A percentile compares a stretch with the other conserved stretches of the same genome.
Conservation (phyloP, 768 basidiomycete species). For the Pluteus cervinus region DNA sequence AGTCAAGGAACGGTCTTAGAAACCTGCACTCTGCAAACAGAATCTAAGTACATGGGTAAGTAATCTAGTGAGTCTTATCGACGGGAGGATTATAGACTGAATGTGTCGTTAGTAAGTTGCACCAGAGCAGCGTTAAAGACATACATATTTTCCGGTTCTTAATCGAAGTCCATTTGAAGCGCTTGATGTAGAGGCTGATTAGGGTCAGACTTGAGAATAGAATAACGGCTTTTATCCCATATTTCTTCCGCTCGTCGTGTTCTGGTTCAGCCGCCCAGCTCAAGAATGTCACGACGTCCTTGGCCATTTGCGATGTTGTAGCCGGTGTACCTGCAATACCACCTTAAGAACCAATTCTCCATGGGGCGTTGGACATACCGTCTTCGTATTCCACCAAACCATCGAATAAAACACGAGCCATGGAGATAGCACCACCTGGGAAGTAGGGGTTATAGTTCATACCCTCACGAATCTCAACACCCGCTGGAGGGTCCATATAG, state of each 20-base stretch:
- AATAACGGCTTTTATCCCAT: conserved; percentile 93
- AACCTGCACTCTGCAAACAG: no score
- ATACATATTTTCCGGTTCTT: conserved; percentile 91
- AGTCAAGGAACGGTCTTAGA: no score
- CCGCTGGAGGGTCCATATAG: conserved; percentile 94
- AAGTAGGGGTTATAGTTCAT: conserved; percentile 99
- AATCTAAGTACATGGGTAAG: no score
- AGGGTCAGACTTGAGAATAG: conserved; percentile 82
- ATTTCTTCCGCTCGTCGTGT: conserved; percentile 96
- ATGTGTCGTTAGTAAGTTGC: conserved; percentile 4
- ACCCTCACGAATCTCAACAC: conserved; percentile 90
- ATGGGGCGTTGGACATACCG: conserved; percentile 39
- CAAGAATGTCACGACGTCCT: conserved; percentile 94
- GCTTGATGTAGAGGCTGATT: conserved; percentile 83
- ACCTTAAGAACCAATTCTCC: neutral
- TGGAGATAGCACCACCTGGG: conserved; percentile 97
- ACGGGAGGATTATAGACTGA: conserved; percentile 59
- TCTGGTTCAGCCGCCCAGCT: conserved; percentile 98
- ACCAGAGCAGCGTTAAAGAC: conserved; percentile 21
- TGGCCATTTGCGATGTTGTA: conserved; percentile 98
- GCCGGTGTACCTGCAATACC: conserved; percentile 74
- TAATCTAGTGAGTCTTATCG: conserved; percentile 53
- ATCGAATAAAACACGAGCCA: conserved; percentile 96
- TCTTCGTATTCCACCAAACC: conserved; percentile 96
- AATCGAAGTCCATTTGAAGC: conserved; percentile 90